These are phyloP conservation scores for Leccinum fibrillosum DNA, from an alignment of 768 basidiomycete genomes.

Conservation along the genomic window DNA sequence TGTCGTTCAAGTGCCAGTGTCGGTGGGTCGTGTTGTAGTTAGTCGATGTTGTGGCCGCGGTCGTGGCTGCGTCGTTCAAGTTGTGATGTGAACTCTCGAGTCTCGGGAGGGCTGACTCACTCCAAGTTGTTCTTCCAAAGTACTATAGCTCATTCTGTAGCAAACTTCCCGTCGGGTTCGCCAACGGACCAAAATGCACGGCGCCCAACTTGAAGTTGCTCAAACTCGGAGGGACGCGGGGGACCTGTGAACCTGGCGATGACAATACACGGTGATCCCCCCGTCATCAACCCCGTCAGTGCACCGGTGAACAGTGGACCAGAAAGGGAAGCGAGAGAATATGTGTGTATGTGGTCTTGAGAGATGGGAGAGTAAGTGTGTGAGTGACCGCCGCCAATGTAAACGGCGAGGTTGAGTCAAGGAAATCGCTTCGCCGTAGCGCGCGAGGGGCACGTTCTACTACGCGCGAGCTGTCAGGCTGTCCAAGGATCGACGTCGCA, in stretches of 20 bases:
- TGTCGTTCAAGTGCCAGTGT: too few relatives aligned
- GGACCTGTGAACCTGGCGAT: background rate
- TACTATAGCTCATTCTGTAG: too few relatives aligned
- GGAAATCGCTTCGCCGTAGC: background rate
- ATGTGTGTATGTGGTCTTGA: background rate
- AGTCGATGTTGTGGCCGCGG: too few relatives aligned
- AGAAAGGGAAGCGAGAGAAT: background rate
- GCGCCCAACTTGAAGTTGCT: background rate
- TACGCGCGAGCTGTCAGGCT: slow-evolving; percentile 11
- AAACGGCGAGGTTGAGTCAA: background rate
- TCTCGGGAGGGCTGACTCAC: too few relatives aligned
- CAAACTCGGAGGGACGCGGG: background rate
- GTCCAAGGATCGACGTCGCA: slow-evolving; percentile 55
- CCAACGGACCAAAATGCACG: background rate
- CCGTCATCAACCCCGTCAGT: background rate
- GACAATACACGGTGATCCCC: background rate
- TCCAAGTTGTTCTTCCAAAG: too few relatives aligned
- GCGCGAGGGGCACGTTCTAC: slow-evolving; percentile 5
- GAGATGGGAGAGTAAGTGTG: background rate
- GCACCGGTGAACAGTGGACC: background rate
- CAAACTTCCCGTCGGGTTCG: background rate
- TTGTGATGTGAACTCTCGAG: too few relatives aligned
- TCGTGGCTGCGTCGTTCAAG: too few relatives aligned
- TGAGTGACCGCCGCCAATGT: background rate
- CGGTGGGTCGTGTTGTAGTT: too few relatives aligned